These are phyloP conservation scores for Fusarium sp. DNA, from an alignment of 2,329 filamentous ascomycete species.

Conservation along the genomic window DNA sequence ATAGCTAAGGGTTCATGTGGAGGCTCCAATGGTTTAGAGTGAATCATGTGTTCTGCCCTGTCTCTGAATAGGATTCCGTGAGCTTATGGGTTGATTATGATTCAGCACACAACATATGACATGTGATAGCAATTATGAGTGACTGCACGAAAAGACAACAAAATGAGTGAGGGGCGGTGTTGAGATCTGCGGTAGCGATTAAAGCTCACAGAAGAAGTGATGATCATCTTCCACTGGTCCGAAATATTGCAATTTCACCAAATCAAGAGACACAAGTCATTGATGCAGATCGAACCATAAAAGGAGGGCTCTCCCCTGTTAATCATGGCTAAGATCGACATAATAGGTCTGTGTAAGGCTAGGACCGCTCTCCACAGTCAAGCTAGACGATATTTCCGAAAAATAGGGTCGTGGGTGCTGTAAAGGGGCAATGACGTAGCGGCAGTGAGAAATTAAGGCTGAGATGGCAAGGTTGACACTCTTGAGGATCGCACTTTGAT, in stretches of 20 bases:
- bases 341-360: neutral
- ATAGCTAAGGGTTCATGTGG: neutral
- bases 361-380: neutral
- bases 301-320: neutral
- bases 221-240: conserved; percentile 6
- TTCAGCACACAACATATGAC: too few relatives aligned
- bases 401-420: neutral
- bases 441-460: neutral
- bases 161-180: neutral
- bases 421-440: conserved; percentile 13
- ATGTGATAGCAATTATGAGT: neutral
- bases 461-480: conserved; percentile 1
- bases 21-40: neutral
- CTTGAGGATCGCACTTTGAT: neutral
- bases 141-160: neutral
- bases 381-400: neutral
- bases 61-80: neutral
- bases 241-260: conserved; percentile 4
- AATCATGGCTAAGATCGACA: conserved; percentile 10
- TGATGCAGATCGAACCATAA: conserved; percentile 5
- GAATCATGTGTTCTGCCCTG: neutral
- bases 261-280: neutral
- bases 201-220: neutral
- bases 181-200: neutral
- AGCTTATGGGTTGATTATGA: neutral